Base-by-base conservation (phyloP, 306 rosid species). In the Astragalus membranaceus region DNA sequence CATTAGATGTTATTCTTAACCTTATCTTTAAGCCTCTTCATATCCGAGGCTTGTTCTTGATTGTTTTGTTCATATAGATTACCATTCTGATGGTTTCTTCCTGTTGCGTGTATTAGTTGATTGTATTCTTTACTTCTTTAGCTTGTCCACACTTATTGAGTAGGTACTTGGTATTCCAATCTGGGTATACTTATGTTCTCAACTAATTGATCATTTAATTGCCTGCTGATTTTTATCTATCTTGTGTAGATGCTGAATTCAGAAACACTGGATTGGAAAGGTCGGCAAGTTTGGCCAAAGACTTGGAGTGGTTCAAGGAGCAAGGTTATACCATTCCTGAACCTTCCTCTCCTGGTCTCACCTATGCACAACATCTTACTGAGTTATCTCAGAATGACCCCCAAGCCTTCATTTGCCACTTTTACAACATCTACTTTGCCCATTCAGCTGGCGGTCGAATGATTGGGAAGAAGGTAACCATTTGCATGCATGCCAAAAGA, bases 401-500 rank as follows among this genome's bases (percentile, higher is more conserved):
- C 50, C 99, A 89, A 77, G 96, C 97, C 57, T 91, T 95, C 80
- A 66, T 95, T 36, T 95, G 97, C 86, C 99, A 95, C 81, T 95
- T 91, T 65, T 95, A 95, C 80, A 95, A 95, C 77, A 81, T 81
- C 54, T 95, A 91, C 88, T 95, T 95, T 67, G 99, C 99, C 47
- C 99, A 95, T 75, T 35, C 92, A 10, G 99, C 99, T 39, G 99
- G 99, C 10, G 99, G 99, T 63, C 88, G 99, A 72, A 91, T 91
- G 96, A 91, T 95, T 29, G 99, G 99, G 61, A 77, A 47, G 42
- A 77, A 77, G 81, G 81, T 77, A 70, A 79, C 8, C 17, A 53
- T 26, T 71, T 32, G 10, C 36, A 1, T 75, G 41, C 66, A 30
- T 13, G 11, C 53, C 37, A 44, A 64, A 64, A 66, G 15, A 23